phyloP scores from a whole-genome alignment of 1,284 basidiomycete genomes.

The Cutaneotrichosporon dermatis region DNA sequence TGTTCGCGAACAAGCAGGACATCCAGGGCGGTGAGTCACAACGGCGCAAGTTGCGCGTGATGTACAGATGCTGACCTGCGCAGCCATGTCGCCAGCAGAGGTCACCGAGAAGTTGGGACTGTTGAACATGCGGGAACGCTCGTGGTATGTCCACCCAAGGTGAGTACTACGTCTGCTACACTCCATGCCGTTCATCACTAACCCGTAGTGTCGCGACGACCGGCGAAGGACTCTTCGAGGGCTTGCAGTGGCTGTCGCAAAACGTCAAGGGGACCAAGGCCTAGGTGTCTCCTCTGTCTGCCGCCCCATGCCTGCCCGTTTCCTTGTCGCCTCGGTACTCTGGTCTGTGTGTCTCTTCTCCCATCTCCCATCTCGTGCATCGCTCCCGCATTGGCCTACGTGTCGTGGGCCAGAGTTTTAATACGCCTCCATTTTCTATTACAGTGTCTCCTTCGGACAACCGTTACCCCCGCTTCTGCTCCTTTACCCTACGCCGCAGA shows the following conservation, averaged over 20 bases:
- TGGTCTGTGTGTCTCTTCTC: background rate
- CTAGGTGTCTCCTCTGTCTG: conserved; percentile 5
- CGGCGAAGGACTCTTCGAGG: conserved; percentile 91
- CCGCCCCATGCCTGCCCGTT: background rate
- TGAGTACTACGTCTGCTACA: conserved; percentile 47
- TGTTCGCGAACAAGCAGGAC: conserved; percentile 99
- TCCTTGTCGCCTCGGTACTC: background rate
- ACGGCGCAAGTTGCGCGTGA: background rate
- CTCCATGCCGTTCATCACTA: background rate
- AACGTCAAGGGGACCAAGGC: conserved; percentile 69
- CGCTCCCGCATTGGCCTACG: background rate
- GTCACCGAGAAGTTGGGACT: conserved; percentile 96
- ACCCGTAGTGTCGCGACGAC: conserved; percentile 79
- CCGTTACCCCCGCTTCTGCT: conserved; percentile 3
- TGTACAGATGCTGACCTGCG: background rate
- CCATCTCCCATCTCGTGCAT: conserved; percentile 3
- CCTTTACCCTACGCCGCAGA: conserved; percentile 8
- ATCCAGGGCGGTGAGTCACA: conserved; percentile 75
- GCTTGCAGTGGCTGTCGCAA: conserved; percentile 91
- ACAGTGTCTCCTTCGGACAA: background rate
- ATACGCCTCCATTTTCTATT: background rate
- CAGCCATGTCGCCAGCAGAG: conserved; percentile 97
- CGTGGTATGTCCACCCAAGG: conserved; percentile 99
- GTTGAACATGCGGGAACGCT: conserved; percentile 91
- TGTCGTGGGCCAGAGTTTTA: background rate